These are phyloP conservation scores for Silene noctiflora DNA, from an alignment of 179 eudicot genomes.

Conservation along the genomic window DNA sequence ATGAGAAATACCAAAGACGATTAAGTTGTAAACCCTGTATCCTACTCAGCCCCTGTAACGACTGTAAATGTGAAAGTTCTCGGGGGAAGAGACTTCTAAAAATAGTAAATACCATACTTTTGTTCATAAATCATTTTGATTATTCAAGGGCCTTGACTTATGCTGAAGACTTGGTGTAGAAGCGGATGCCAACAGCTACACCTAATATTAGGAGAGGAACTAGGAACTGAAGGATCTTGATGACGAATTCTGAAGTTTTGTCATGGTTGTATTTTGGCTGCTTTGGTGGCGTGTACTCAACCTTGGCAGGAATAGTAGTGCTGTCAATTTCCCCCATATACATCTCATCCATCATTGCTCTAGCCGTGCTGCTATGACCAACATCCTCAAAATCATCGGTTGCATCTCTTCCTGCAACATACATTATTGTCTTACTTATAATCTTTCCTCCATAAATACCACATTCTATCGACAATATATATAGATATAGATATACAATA, in stretches of 20 bases:
- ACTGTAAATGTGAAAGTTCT: background rate
- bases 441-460: background rate
- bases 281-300: conserved; percentile 69
- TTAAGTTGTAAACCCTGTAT: conserved; percentile 6
- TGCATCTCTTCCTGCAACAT: conserved; percentile 80
- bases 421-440: background rate
- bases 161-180: conserved; percentile 62
- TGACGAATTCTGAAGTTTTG: conserved; percentile 66
- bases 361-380: conserved; percentile 84
- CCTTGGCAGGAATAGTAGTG: conserved; percentile 60
- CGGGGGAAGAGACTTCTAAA: background rate
- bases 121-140: conserved; percentile 7
- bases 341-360: conserved; percentile 84
- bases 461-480: too few species aligned
- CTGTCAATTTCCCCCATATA: conserved; percentile 71
- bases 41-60: background rate
- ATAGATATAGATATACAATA: too few species aligned
- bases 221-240: conserved; percentile 87
- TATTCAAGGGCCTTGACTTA: conserved; percentile 3
- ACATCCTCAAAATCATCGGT: conserved; percentile 95
- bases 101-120: conserved; percentile 3
- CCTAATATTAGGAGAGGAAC: conserved; percentile 78
- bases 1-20: conserved; percentile 13
- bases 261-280: conserved; percentile 79
- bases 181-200: conserved; percentile 67